Evolutionary conservation across 345 rosid species (phyloP).

Genomic region (Syzygium aqueum): DNA sequence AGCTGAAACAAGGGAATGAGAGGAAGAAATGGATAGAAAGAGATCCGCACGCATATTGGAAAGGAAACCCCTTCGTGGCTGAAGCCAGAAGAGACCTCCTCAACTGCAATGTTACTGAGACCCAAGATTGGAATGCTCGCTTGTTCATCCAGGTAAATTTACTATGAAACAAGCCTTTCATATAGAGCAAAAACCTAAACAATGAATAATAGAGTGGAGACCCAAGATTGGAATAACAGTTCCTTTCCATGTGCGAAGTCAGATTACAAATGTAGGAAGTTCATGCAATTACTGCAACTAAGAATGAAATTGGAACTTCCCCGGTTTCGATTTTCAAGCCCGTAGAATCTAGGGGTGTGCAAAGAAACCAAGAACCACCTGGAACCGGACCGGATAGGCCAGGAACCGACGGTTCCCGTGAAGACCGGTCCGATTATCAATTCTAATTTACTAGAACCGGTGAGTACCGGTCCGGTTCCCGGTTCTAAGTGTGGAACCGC

Average conservation of each 20-base stretch:
- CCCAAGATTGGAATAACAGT: not conserved
- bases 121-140: slow-evolving; percentile 78
- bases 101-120: slow-evolving; percentile 45
- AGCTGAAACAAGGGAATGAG: slow-evolving; percentile 38
- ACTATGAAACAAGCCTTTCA: not conserved
- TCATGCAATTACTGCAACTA: not conserved
- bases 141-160: slow-evolving; percentile 45
- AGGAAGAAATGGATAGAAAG: slow-evolving; percentile 47
- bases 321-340: not conserved
- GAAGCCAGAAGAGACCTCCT: slow-evolving; percentile 50
- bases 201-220: not conserved
- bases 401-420: no score
- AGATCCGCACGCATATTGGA: slow-evolving; percentile 80
- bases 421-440: no score
- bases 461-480: no score
- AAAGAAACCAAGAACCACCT: no score
- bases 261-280: not conserved
- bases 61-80: slow-evolving; percentile 63
- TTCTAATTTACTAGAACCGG: no score
- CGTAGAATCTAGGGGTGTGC: not conserved
- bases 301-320: not conserved
- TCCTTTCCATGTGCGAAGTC: not conserved
- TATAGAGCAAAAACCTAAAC: not conserved
- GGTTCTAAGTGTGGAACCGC: no score
- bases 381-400: no score